Percentiles rank a stretch among this genome's conserved stretches.
Evolutionary conservation across 2,329 filamentous ascomycete species (phyloP).

Genomic region (Lithohypha guttulata): DNA sequence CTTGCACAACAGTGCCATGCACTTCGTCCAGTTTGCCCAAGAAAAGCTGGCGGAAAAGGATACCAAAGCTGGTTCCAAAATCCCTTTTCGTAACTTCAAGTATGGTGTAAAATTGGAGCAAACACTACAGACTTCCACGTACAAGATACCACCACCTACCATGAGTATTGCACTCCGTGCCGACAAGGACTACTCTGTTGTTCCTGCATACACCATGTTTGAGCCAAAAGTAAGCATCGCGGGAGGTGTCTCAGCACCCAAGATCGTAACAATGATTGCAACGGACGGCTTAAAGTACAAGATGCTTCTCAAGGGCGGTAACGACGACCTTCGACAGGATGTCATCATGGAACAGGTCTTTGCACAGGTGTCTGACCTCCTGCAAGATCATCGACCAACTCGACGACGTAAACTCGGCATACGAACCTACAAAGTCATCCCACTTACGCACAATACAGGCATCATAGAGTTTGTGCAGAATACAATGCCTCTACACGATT

Average conservation of each 20-base stretch:
- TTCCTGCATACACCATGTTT: slow-evolving; percentile 65
- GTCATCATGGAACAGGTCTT: slow-evolving; percentile 99
- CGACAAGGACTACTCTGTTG: slow-evolving; percentile 61
- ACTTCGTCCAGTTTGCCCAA: slow-evolving; percentile 42
- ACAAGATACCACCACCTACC: slow-evolving; percentile 75
- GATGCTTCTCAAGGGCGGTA: slow-evolving; percentile 87
- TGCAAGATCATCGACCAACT: slow-evolving; percentile 76
- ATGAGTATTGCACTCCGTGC: slow-evolving; percentile 68
- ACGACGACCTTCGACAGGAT: slow-evolving; percentile 92
- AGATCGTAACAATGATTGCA: slow-evolving; percentile 74
- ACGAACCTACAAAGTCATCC: slow-evolving; percentile 92
- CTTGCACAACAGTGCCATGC: slow-evolving; percentile 62
- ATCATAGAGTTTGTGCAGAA: slow-evolving; percentile 96
- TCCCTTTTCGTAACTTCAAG: slow-evolving; percentile 51
- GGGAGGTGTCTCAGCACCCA: slow-evolving; percentile 81
- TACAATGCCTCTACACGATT: slow-evolving; percentile 85
- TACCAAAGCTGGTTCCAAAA: slow-evolving; percentile 58
- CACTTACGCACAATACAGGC: slow-evolving; percentile 71
- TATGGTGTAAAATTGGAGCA: slow-evolving; percentile 54
- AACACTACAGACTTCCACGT: slow-evolving; percentile 44
- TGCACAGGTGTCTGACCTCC: slow-evolving; percentile 79
- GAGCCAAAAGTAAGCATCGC: slow-evolving; percentile 72
- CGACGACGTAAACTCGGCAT: slow-evolving; percentile 82
- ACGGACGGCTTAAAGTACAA: slow-evolving; percentile 72
- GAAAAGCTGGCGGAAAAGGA: slow-evolving; percentile 44